These are phyloP conservation scores for Leccinum disarticulatum DNA, from an alignment of 768 basidiomycete genomes.

Conservation along the genomic window DNA sequence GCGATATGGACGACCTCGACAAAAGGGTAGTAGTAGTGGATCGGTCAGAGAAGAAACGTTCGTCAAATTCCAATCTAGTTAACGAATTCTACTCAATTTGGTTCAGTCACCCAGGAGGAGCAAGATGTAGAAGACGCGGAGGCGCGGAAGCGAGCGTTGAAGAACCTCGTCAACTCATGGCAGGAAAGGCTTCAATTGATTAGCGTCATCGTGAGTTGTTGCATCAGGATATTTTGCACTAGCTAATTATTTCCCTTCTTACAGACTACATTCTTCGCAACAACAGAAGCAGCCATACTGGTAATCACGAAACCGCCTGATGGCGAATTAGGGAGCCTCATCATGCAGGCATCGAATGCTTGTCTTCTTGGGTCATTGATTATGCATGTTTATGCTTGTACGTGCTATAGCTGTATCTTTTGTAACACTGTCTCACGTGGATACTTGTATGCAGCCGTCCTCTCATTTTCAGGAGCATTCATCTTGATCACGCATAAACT, in stretches of 20 bases:
- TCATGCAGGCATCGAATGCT: constrained; percentile 42
- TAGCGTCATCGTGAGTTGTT: constrained; percentile 50
- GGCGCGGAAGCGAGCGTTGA: constrained; percentile 44
- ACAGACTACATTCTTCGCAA: constrained; percentile 64
- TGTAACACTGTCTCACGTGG: neutral
- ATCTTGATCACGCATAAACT: constrained; percentile 55
- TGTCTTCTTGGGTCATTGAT: constrained; percentile 51
- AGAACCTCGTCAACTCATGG: constrained; percentile 56
- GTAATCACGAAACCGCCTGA: constrained; percentile 40
- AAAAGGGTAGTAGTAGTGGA: constrained; percentile 11
- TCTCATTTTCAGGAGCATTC: constrained; percentile 57
- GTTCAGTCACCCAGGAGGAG: constrained; percentile 45
- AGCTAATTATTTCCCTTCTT: neutral
- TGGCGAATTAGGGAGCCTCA: constrained; percentile 7
- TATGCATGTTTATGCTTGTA: constrained; percentile 53
- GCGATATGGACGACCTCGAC: constrained; percentile 7
- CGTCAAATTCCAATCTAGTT: constrained; percentile 2
- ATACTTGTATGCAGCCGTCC: constrained; percentile 29
- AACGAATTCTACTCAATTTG: neutral
- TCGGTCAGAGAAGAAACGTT: constrained; percentile 20
- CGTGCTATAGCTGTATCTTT: constrained; percentile 11
- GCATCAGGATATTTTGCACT: neutral
- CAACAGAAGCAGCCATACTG: constrained; percentile 54
- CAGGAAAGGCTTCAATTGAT: constrained; percentile 62
- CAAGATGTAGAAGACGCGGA: constrained; percentile 50